phyloP scores from a whole-genome alignment of 345 rosid species.

The Trapa bicornis region DNA sequence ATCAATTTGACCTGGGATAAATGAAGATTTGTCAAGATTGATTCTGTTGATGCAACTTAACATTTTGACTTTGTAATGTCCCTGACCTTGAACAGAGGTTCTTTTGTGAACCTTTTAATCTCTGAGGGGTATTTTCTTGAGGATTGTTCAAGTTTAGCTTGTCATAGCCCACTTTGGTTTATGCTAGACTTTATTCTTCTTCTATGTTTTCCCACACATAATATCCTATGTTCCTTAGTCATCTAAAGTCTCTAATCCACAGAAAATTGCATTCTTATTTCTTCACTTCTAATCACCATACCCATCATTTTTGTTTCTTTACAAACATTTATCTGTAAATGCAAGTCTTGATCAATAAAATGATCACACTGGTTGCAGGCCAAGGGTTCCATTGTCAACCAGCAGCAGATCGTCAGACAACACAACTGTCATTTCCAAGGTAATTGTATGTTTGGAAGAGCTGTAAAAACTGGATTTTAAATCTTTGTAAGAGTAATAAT shows the following conservation, averaged over 20 bases:
- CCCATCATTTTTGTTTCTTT: not conserved
- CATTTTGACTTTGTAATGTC: too few relatives aligned
- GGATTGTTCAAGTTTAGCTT: too few relatives aligned
- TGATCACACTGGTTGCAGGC: not conserved
- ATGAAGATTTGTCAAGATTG: too few relatives aligned
- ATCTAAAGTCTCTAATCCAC: not conserved
- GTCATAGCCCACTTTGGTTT: too few relatives aligned
- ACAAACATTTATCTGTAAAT: not conserved
- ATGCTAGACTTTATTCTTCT: too few relatives aligned
- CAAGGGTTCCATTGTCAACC: not conserved
- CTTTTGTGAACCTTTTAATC: too few relatives aligned
- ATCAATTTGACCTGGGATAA: too few relatives aligned
- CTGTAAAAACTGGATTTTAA: not conserved
- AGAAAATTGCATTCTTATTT: not conserved
- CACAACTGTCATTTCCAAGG: not conserved
- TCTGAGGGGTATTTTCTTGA: too few relatives aligned
- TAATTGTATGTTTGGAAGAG: not conserved
- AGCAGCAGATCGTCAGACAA: not conserved
- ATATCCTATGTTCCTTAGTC: not conserved
- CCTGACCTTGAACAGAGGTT: too few relatives aligned
- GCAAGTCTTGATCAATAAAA: not conserved
- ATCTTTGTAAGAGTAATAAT: not conserved
- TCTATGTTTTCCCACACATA: too few relatives aligned
- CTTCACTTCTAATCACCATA: not conserved
- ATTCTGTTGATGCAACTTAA: too few relatives aligned